phyloP scores from a whole-genome alignment of 139 green algal species.

The Coelastrella sp. region DNA sequence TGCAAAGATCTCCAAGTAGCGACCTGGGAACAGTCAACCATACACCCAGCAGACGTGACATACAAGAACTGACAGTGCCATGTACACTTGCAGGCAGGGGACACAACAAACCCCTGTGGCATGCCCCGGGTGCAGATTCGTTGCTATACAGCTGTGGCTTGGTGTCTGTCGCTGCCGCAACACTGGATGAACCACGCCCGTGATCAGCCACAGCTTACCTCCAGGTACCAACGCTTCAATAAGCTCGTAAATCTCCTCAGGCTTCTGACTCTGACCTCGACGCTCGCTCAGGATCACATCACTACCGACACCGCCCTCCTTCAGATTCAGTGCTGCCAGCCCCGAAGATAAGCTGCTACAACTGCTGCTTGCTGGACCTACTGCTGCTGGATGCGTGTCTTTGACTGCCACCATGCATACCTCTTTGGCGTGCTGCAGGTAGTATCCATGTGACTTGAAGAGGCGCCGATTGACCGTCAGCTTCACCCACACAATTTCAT shows the following conservation, averaged over 20 bases:
- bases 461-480: conserved; percentile 92
- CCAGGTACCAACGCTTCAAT: conserved; percentile 89
- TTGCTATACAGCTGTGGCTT: too few species aligned
- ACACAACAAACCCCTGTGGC: neutral
- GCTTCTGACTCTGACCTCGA: conserved; percentile 95
- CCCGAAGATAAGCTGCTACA: conserved; percentile 31
- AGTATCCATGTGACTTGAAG: conserved; percentile 96
- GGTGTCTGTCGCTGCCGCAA: too few species aligned
- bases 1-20: conserved; percentile 95
- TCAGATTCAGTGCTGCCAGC: conserved; percentile 43
- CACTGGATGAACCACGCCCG: too few species aligned
- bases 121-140: too few species aligned
- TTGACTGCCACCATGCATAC: conserved; percentile 85
- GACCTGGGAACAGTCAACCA: conserved; percentile 48
- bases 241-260: conserved; percentile 96
- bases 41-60: neutral
- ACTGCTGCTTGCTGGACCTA: conserved; percentile 48
- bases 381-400: conserved; percentile 34
- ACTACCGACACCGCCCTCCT: conserved; percentile 59
- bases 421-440: conserved; percentile 96
- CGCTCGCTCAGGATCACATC: conserved; percentile 92
- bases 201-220: neutral
- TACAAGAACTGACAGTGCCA: neutral
- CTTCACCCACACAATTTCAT: conserved; percentile 98
- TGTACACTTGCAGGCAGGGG: neutral